These are phyloP conservation scores for Antrodiella citrinella DNA, from an alignment of 768 basidiomycete genomes.

Conservation along the genomic window DNA sequence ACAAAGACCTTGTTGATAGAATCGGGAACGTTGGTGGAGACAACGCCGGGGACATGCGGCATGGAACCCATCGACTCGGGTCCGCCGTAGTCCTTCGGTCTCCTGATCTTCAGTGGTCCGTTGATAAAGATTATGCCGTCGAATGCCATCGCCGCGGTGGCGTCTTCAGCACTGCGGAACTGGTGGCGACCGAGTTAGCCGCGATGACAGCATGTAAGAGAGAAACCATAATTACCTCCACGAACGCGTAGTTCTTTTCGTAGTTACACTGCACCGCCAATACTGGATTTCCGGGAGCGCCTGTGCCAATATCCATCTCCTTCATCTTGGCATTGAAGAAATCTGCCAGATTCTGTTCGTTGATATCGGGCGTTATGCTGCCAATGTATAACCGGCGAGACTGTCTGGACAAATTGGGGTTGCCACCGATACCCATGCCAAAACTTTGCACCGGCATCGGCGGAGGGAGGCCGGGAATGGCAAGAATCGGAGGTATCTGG, in stretches of 20 bases:
- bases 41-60: constrained; percentile 86
- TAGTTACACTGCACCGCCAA: constrained; percentile 94
- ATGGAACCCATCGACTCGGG: constrained; percentile 50
- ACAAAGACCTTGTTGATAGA: constrained; percentile 98
- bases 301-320: constrained; percentile 83
- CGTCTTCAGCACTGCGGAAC: constrained; percentile 97
- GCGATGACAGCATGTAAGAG: constrained; percentile 5
- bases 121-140: constrained; percentile 96
- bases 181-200: constrained; percentile 24
- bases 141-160: constrained; percentile 93
- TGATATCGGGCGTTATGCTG: constrained; percentile 91
- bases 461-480: constrained; percentile 73
- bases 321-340: constrained; percentile 97
- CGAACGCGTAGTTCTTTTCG: constrained; percentile 98
- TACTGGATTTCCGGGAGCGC: constrained; percentile 81
- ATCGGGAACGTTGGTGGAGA: constrained; percentile 95
- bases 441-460: constrained; percentile 80
- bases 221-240: constrained; percentile 60
- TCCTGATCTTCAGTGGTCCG: constrained; percentile 92
- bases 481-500: constrained; percentile 75
- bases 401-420: constrained; percentile 88
- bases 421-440: constrained; percentile 79
- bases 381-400: constrained; percentile 95
- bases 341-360: constrained; percentile 83
- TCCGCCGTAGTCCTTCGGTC: constrained; percentile 96